phyloP scores from a whole-genome alignment of 768 basidiomycete species.

The Tephrocybe sp. region DNA sequence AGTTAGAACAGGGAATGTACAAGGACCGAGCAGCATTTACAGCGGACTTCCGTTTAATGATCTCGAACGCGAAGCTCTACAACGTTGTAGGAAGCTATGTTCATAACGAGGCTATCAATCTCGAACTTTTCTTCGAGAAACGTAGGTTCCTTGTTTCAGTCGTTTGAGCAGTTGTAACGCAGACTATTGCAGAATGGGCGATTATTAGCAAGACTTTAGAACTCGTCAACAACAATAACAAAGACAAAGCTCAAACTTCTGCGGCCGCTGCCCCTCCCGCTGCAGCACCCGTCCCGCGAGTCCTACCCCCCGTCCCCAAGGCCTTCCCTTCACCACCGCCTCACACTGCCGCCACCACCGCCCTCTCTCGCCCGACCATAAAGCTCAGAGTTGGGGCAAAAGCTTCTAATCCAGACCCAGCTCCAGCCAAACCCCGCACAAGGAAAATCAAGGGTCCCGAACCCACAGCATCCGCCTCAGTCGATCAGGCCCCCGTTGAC shows the following conservation, averaged over 20 bases:
- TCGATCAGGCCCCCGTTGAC: constrained; percentile 42
- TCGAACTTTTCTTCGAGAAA: constrained; percentile 85
- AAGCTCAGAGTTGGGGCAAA: constrained; percentile 61
- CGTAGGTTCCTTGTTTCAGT: constrained; percentile 43
- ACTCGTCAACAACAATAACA: constrained; percentile 32
- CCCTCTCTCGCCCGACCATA: constrained; percentile 53
- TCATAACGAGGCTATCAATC: constrained; percentile 67
- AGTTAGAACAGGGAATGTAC: constrained; percentile 85
- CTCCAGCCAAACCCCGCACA: constrained; percentile 34
- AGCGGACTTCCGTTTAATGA: constrained; percentile 85
- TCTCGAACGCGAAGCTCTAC: constrained; percentile 83
- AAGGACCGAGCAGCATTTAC: constrained; percentile 80
- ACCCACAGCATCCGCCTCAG: constrained; percentile 21
- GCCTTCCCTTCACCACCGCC: constrained; percentile 32
- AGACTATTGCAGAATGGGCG: constrained; percentile 69
- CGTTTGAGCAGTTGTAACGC: not conserved
- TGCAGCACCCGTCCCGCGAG: constrained; percentile 33
- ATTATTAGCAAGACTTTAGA: constrained; percentile 84
- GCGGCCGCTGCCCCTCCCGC: constrained; percentile 25
- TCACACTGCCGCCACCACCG: constrained; percentile 12
- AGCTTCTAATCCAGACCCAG: constrained; percentile 27
- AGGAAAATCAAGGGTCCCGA: constrained; percentile 44
- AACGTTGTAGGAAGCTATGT: constrained; percentile 71
- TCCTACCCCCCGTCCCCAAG: constrained; percentile 37
- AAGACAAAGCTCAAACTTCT: constrained; percentile 41